These are phyloP conservation scores for Saccharomycopsis capsularis DNA, from an alignment of 805 yeast genomes.

Conservation along the genomic window DNA sequence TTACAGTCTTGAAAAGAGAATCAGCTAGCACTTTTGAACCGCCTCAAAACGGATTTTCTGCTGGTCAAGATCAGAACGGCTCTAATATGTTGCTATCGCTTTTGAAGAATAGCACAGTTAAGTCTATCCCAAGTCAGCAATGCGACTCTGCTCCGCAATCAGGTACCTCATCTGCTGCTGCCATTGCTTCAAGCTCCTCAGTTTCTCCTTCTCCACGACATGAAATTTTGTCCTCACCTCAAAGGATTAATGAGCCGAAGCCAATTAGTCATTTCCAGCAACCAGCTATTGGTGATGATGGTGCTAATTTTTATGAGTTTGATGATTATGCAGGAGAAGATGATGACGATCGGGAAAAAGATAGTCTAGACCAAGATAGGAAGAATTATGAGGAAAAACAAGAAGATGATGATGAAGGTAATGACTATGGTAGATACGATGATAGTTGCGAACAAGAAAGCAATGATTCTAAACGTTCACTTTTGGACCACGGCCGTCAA, in stretches of 20 bases:
- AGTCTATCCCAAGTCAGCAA: too few species aligned
- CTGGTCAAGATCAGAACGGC: neutral
- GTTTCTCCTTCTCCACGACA: too few species aligned
- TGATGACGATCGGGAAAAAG: neutral
- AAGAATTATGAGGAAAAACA: neutral
- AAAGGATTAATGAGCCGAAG: too few species aligned
- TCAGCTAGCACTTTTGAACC: neutral
- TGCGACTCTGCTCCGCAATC: neutral
- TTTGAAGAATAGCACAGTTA: too few species aligned
- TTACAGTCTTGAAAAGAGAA: neutral
- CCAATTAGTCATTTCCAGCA: too few species aligned
- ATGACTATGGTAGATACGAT: too few species aligned
- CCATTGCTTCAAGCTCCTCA: neutral
- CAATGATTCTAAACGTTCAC: too few species aligned
- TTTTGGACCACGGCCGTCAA: too few species aligned
- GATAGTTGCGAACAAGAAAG: too few species aligned
- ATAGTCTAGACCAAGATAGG: neutral
- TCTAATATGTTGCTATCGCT: neutral
- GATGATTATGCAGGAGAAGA: neutral
- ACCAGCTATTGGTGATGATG: too few species aligned
- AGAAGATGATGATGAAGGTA: too few species aligned
- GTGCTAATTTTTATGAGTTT: neutral
- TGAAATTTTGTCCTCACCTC: too few species aligned
- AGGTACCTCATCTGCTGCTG: neutral
- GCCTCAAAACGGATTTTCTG: neutral